Evolutionary conservation across 306 rosid genomes (phyloP).

Genomic region (Trifolium subterraneum): DNA sequence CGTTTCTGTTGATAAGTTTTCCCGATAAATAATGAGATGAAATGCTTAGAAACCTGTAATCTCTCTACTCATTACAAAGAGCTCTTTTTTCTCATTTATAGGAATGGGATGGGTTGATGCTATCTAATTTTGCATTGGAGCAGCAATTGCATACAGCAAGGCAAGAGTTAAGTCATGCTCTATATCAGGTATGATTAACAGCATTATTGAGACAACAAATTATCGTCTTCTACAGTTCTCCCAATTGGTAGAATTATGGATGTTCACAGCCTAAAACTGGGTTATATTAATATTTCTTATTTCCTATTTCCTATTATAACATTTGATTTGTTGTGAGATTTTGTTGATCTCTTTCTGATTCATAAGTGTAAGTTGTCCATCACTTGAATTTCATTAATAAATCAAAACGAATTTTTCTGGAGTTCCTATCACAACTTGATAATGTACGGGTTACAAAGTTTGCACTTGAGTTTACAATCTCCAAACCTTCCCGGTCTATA

Average conservation of each 20-base stretch:
- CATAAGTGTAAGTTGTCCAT: neutral
- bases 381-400: slow-evolving; percentile 8
- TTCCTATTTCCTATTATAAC: no score
- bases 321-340: slow-evolving; percentile 1
- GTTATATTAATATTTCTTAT: neutral
- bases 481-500: neutral
- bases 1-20: slow-evolving; percentile 29
- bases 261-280: neutral
- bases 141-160: slow-evolving; percentile 93
- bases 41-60: slow-evolving; percentile 4
- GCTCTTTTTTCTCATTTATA: slow-evolving; percentile 39
- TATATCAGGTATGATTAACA: slow-evolving; percentile 72
- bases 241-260: neutral
- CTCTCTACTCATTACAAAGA: neutral
- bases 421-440: neutral
- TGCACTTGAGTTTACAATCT: neutral
- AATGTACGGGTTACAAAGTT: neutral
- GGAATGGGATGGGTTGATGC: slow-evolving; percentile 97
- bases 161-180: slow-evolving; percentile 94
- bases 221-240: slow-evolving; percentile 10
- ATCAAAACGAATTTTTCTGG: neutral
- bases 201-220: neutral
- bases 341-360: neutral
- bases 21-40: neutral
- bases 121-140: slow-evolving; percentile 90